These are phyloP conservation scores for Sedum album DNA, from an alignment of 164 flowering plant species.

Conservation along the genomic window DNA sequence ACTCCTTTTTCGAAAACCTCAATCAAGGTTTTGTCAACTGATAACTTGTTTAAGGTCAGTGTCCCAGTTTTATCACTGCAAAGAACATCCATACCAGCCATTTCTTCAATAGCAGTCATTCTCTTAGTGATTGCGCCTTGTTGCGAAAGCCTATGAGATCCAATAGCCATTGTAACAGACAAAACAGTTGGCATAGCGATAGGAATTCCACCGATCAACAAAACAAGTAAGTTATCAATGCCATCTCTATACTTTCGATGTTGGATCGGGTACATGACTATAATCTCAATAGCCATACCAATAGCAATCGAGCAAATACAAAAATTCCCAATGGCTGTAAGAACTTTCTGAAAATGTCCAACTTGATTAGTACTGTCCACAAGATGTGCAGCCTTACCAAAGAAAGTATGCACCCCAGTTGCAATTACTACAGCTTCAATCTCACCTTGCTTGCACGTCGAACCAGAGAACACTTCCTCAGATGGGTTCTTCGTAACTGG, in stretches of 20 bases:
- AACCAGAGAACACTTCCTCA: too few species aligned
- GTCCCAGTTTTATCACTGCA: too few species aligned
- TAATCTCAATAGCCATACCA: background rate
- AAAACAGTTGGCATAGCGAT: constrained; percentile 12
- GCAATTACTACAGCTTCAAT: constrained; percentile 10
- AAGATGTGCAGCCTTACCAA: too few species aligned
- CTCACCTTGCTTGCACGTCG: too few species aligned
- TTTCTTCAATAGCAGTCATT: too few species aligned
- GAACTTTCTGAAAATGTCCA: too few species aligned
- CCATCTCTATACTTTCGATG: constrained; percentile 4
- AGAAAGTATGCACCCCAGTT: constrained; percentile 8
- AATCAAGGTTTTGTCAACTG: constrained; percentile 4
- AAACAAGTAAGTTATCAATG: constrained; percentile 5
- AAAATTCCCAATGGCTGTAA: too few species aligned
- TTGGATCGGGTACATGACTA: constrained; percentile 9
- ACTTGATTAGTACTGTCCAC: too few species aligned
- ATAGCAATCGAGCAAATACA: too few species aligned
- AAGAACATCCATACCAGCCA: too few species aligned
- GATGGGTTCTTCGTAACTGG: too few species aligned
- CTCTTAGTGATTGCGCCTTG: constrained; percentile 13
- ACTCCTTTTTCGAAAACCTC: constrained; percentile 2
- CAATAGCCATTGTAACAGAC: constrained; percentile 10
- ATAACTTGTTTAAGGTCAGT: too few species aligned
- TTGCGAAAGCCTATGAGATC: constrained; percentile 8
- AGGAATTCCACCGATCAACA: constrained; percentile 8